Evolutionary conservation across 1,139 yeast genomes (phyloP), one percentile per base, ranked within the genome.

Genomic region (Suhomyces maxii): DNA sequence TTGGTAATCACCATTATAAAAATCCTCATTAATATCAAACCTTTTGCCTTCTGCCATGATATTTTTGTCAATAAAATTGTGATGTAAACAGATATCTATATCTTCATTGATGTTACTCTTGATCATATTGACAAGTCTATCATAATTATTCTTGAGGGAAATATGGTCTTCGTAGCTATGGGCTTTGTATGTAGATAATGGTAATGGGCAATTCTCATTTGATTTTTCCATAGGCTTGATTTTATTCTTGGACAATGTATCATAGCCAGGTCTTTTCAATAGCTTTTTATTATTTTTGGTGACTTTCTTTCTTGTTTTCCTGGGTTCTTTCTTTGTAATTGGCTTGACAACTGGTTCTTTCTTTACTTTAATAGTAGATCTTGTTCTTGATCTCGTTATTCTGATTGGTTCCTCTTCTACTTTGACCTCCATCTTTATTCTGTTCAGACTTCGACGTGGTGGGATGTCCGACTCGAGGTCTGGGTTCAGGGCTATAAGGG

Each of bases 381-480:
- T 34, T 28, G 42, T 14, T 14, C 39, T 30, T 7, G 26, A n/a
- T 37, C 35, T 32, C 25, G 23, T 28, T 12, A n/a, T 39, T 23
- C 34, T 37, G 31, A 18, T 28, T 28, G 32, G 34, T n/a, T 14
- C 45, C 25, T 26, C 37, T n/a, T 14, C 45, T 31, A 12, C 10
- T 34, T 44, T 30, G 10, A 13, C 26, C 28, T 40, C 12, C 9
- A 18, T 9, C 12, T 39, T 36, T 12, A 26, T 9, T 11, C 41
- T 47, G 25, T 39, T 31, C 13, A 23, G 39, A 26, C 49, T 40
- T 49, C 60, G 48, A 40, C 53, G 50, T 2, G 69, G 68, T 2
- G 69, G 69, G n/a, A 64, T 64, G 45, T 65, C 68, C n/a, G 47
- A 46, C 34, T 59, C 67, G 41, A 62, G 43, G 33, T 57, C 55